Base-by-base conservation (phyloP, 1,139 yeast species). In the Sugiyamaella sp. region DNA sequence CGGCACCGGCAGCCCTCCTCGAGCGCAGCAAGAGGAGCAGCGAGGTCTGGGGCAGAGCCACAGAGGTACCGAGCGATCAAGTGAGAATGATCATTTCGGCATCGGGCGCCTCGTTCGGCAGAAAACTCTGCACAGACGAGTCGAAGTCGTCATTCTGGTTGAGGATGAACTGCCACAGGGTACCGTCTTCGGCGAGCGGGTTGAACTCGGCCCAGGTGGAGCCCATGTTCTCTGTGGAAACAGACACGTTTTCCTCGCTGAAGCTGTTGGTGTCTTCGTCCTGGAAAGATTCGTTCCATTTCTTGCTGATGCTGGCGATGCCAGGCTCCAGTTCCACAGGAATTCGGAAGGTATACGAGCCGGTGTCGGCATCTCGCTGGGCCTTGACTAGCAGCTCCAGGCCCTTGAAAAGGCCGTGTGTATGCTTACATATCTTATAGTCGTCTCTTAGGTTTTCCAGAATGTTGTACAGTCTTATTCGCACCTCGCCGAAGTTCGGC, bases 301-400 rank as follows among this genome's bases (percentile, higher is more conserved):
- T 33, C 35, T 41, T 48, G 20, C 41, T 41, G 10, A 48, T 48
- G n/a, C 51, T 41, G 3, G 46, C 20, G 17, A 48, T 41, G 12
- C 51, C 51, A 9, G 45, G 41, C 35, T 48, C 46, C 21, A 48
- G 20, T 33, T 48, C 51, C 10, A 48, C 14, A n/a, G 51, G 46
- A 40, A 48, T 41, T 3, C 35, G 29, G 25, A 41, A 48, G 8
- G 32, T 40, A 48, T 40, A 48, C 6, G 27, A 4, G 9, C 46
- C 51, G 38, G 9, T 46, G 3, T 48, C 52, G 16, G 38, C 54
- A 4, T 51, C 51, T 14, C 44, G 35, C 22, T 51, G 51, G 10
- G 50, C 49, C 12, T 37, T 12, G 9, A 44, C 35, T 3, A 51
- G 45, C 27, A 52, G 32, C 27, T 52, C 52, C 37, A 52, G 27